Evolutionary conservation across 2,329 filamentous ascomycete genomes (phyloP).

Genomic region (Teratosphaeria destructans): DNA sequence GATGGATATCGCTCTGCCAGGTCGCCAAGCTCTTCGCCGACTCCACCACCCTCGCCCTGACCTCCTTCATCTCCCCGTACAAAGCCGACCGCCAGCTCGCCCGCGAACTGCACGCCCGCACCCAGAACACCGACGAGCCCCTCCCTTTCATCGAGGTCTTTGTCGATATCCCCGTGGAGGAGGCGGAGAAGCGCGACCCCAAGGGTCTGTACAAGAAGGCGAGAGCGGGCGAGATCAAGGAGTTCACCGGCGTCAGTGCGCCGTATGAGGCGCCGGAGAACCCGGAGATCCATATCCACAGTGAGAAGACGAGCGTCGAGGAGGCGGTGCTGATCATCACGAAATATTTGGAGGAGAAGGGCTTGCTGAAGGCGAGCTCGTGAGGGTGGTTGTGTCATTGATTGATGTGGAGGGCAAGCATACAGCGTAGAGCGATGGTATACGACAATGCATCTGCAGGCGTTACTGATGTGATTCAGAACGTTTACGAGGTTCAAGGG

Average conservation of each 20-base stretch:
- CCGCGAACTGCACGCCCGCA: conserved; percentile 63
- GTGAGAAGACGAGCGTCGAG: conserved; percentile 71
- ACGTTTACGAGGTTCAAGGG: background rate
- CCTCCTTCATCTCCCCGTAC: conserved; percentile 96
- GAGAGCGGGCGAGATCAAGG: conserved; percentile 82
- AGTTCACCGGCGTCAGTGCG: conserved; percentile 91
- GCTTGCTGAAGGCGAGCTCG: conserved; percentile 23
- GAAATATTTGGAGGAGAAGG: conserved; percentile 63
- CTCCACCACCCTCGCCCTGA: conserved; percentile 74
- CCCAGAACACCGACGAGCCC: conserved; percentile 45
- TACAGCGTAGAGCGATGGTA: background rate
- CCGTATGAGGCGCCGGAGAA: conserved; percentile 85
- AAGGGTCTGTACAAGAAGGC: conserved; percentile 99
- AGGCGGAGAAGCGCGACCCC: conserved; percentile 88
- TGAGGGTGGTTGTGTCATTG: background rate
- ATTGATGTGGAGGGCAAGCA: background rate
- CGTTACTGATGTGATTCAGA: background rate
- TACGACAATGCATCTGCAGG: background rate
- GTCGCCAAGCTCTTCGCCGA: conserved; percentile 97
- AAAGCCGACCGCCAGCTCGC: conserved; percentile 74
- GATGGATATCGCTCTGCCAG: conserved; percentile 25
- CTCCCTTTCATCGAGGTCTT: conserved; percentile 90
- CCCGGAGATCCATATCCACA: conserved; percentile 80
- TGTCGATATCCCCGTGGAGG: conserved; percentile 81
- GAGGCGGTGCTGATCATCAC: conserved; percentile 81